Base-by-base conservation (phyloP, 2,329 filamentous ascomycete genomes). In the Aspergillus sp. region DNA sequence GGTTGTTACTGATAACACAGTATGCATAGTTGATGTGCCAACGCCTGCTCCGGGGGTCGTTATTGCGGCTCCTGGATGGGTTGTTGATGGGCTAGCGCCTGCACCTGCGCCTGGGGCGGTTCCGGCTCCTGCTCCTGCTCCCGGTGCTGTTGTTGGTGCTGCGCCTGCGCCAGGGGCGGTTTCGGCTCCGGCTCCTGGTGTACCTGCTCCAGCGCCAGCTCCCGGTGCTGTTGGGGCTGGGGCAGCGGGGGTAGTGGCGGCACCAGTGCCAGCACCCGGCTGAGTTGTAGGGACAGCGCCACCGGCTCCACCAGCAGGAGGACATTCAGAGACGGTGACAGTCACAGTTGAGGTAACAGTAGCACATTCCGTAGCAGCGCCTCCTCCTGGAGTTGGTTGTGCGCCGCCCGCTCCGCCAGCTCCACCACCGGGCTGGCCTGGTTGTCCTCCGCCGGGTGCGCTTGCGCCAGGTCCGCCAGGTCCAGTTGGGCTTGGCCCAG, bases 401-500 rank as follows among this genome's bases (percentile, higher is more conserved):
- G n/a, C 33, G 33, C n/a, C 41, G 7, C 41, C 23, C 7, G 12
- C 15, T 7, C n/a, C 25, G n/a, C 43, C 27, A 25, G 22, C 25
- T 15, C 45, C 47, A 33, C 48, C 44, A 44, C 17, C 32, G 32
- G 43, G 22, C n/a, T 38, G 35, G 12, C 49, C 43, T 7, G 49
- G 42, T 13, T 25, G 41, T 41, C 46, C 49, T 23, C 46, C 48
- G 7, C 45, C 44, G 17, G 44, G 39, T 10, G 45, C 41, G 22
- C 20, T 32, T 39, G 19, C 42, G 7, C 46, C 41, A 15, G 42
- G 39, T 22, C 50, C 30, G 46, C 45, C 35, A 35, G 49, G 48
- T 42, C 49, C 51, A 19, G 51, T 45, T 45, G 49, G 43, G 39
- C n/a, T 45, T 41, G 32, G 43, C 44, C 27, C 37, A 30, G 39